phyloP scores from a whole-genome alignment of 2,329 filamentous ascomycete genomes.

The Aspergillus spinulosporus region DNA sequence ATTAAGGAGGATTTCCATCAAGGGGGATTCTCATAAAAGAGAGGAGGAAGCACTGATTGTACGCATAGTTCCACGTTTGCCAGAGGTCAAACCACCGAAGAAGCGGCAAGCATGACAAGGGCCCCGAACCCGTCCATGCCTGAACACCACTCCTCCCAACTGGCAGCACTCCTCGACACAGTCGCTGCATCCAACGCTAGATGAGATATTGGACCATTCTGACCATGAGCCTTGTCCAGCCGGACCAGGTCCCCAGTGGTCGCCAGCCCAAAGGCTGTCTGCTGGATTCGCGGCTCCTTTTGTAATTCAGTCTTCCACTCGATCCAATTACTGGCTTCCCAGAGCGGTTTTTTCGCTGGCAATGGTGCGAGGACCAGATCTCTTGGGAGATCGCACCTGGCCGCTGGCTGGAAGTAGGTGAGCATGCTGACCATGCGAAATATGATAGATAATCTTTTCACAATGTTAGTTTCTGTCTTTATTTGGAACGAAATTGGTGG shows the following conservation, averaged over 20 bases:
- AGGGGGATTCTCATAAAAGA: too few species aligned
- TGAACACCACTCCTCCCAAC: constrained; percentile 50
- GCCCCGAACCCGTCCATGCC: constrained; percentile 50
- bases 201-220: not conserved
- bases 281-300: constrained; percentile 20
- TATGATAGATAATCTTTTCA: constrained; percentile 39
- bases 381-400: constrained; percentile 36
- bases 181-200: not conserved
- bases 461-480: not conserved
- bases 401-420: constrained; percentile 45
- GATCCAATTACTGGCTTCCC: constrained; percentile 44
- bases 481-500: not conserved
- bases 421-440: constrained; percentile 47
- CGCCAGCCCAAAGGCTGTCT: not conserved
- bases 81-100: constrained; percentile 17
- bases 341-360: constrained; percentile 45
- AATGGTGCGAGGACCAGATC: constrained; percentile 47
- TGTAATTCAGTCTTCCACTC: constrained; percentile 38
- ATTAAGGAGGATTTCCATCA: too few species aligned
- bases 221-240: not conserved
- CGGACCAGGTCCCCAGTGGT: not conserved
- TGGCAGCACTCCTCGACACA: constrained; percentile 16
- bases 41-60: too few species aligned
- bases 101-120: constrained; percentile 50
- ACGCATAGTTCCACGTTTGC: too few species aligned